Base-by-base conservation (phyloP, 2,329 filamentous ascomycete species). In the Atkinsonella texensis region DNA sequence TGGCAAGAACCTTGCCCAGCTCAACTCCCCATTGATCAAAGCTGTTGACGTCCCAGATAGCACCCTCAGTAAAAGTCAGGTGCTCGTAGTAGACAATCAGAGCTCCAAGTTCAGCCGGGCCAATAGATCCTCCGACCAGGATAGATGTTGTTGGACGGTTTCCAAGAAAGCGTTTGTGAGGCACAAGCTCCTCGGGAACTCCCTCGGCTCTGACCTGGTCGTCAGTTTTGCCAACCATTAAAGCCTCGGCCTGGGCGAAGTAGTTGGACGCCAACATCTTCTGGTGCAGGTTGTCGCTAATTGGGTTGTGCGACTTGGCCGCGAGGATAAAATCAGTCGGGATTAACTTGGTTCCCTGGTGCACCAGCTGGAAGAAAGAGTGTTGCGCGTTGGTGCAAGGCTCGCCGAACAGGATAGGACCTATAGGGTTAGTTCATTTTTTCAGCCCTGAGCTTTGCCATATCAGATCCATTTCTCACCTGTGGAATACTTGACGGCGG, bases 11-110 rank as follows among this genome's bases (percentile, higher is more conserved):
- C 84, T 98, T 98, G 69, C 93, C 93, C 56, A 98, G 76, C 78
- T 98, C 93, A 44, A 98, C 93, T 73, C 93, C 93, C 93, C 93
- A 98, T 77, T 98, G 93, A 74, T 98, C 93, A 67, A 97, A 98
- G 65, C 85, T 89, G 81, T 98, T 98, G 77, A 98, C 95, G 74
- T 97, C 95, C 93, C 93, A 98, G 67, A 98, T 78, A 49, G 90
- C 91, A 63, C 93, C 93, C 74, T 98, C 93, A 39, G 88, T 94
- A 71, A 98, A 98, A 52, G 93, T 97, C 55, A 97, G 74, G 74
- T 98, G 93, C 79, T 98, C 93, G 72, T 98, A 98, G 80, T 97
- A 98, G 58, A 89, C 91, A 62, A 98, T 98, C 62, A 98, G 74
- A 3, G 93, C 91, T 65, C 93, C 93, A 46, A 98, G 81, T 63